These are phyloP conservation scores for Penstemon barbatus DNA, from an alignment of 257 asterid genomes.

Conservation along the genomic window DNA sequence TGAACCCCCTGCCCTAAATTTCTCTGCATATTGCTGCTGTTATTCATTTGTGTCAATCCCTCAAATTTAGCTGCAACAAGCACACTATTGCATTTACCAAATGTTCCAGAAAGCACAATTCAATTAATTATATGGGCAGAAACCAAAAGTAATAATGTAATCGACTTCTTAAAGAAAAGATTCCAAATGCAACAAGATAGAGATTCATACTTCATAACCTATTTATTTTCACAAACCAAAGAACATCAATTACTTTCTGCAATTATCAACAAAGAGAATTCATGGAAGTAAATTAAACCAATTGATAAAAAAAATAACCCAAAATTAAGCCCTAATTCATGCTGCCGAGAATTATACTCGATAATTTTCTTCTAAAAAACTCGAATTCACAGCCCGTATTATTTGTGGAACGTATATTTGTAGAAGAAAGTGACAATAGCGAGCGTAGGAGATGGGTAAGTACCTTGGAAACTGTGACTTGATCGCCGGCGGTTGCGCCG, in stretches of 20 bases:
- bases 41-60: conserved; percentile 33
- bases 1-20: conserved; percentile 51
- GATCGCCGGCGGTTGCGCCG: background rate
- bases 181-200: background rate
- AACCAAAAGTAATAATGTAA: background rate
- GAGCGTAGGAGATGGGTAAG: conserved; percentile 11
- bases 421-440: background rate
- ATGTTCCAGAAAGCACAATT: conserved; percentile 7
- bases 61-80: conserved; percentile 26
- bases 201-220: background rate
- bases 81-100: conserved; percentile 13
- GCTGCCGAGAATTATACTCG: conserved; percentile 14
- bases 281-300: background rate
- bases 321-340: background rate
- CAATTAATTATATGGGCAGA: background rate
- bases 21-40: conserved; percentile 41
- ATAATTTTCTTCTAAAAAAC: background rate
- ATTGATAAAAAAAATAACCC: background rate
- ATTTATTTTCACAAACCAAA: background rate
- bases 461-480: conserved; percentile 3
- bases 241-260: background rate
- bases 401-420: background rate
- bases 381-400: background rate
- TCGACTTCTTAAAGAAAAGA: background rate
- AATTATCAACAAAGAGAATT: background rate